phyloP scores from a whole-genome alignment of 2,329 filamentous ascomycete genomes.

The Microsporum canis region DNA sequence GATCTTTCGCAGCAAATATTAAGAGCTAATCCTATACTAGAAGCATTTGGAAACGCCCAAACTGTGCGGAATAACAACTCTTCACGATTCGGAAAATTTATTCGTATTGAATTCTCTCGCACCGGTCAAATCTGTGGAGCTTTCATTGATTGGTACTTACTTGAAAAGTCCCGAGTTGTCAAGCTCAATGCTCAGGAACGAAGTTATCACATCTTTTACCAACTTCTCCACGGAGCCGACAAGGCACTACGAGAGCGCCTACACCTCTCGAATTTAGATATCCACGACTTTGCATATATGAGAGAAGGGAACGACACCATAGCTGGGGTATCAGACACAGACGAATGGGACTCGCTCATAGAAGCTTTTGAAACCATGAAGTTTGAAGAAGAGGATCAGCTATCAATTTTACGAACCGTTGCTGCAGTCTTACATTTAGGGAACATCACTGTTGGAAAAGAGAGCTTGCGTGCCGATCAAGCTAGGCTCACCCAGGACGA shows the following conservation, averaged over 20 bases:
- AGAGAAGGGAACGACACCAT: conserved; percentile 86
- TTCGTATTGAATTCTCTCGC: conserved; percentile 86
- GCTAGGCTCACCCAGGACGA: conserved; percentile 69
- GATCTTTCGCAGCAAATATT: conserved; percentile 94
- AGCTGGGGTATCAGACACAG: conserved; percentile 72
- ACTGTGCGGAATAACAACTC: conserved; percentile 98
- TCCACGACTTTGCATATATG: conserved; percentile 86
- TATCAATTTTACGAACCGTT: conserved; percentile 71
- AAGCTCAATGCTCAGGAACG: conserved; percentile 76
- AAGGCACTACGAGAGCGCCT: conserved; percentile 61
- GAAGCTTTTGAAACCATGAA: conserved; percentile 94
- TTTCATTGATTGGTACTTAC: conserved; percentile 95
- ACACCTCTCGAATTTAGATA: conserved; percentile 59
- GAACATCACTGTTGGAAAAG: conserved; percentile 80
- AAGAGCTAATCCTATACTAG: conserved; percentile 89
- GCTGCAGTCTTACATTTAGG: conserved; percentile 88
- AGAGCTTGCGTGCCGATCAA: conserved; percentile 83
- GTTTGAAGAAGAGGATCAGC: conserved; percentile 74
- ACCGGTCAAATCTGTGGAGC: conserved; percentile 85
- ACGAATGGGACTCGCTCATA: conserved; percentile 80
- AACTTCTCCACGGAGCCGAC: conserved; percentile 77
- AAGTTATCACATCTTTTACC: conserved; percentile 97
- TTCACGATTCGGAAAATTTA: conserved; percentile 96
- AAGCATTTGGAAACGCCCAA: conserved; percentile 96
- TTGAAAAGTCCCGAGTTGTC: conserved; percentile 97